Conservation (phyloP, 2,329 filamentous ascomycete genomes). For the Aureobasidium subglaciale region DNA sequence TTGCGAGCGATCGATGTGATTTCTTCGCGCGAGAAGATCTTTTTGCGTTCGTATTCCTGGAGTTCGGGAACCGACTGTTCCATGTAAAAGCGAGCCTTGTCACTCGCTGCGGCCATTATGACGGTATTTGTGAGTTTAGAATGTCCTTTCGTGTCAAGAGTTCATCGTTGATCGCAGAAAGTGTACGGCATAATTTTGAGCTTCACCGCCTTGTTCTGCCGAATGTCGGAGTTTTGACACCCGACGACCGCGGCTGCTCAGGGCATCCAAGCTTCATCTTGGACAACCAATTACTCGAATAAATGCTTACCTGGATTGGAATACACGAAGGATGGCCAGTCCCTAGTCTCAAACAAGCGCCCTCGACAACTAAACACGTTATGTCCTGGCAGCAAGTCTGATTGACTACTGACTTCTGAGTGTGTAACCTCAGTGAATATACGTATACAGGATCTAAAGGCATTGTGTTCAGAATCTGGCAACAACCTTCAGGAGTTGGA, state of each 20-base stretch:
- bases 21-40: conserved; percentile 85
- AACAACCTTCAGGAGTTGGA: no score
- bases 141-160: not conserved
- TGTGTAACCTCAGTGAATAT: no score
- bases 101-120: conserved; percentile 72
- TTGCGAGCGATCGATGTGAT: conserved; percentile 84
- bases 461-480: no score
- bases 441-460: no score
- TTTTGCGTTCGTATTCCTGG: conserved; percentile 84
- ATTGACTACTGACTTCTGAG: no score
- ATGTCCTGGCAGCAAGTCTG: no score
- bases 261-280: not conserved
- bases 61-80: conserved; percentile 89
- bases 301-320: no score
- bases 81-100: conserved; percentile 92
- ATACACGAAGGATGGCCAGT: no score
- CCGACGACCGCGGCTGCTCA: not conserved
- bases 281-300: not conserved
- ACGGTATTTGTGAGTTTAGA: not conserved
- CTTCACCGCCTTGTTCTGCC: conserved; percentile 9
- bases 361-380: no score
- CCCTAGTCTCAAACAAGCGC: no score
- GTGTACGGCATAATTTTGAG: not conserved
- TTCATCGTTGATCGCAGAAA: not conserved
- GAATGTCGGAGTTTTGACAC: not conserved